Conservation (phyloP, 805 yeast genomes). For the Kluyveromyces lactis region DNA sequence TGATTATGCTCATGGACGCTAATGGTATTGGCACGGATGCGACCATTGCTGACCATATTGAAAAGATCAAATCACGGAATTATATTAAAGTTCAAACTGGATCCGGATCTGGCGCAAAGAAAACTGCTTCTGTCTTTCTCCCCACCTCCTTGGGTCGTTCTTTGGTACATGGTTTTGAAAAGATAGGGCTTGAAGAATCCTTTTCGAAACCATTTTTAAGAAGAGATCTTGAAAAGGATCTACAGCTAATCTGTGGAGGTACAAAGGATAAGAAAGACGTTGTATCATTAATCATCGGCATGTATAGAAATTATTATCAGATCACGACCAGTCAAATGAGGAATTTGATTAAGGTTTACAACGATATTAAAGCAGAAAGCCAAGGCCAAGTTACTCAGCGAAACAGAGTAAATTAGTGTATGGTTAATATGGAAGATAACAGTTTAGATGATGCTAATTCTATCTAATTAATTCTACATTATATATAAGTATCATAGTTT, state of each 20-base stretch:
- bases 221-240: slow-evolving; percentile 58
- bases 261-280: slow-evolving; percentile 44
- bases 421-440: neutral
- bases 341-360: slow-evolving; percentile 24
- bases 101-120: neutral
- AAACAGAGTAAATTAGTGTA: slow-evolving; percentile 3
- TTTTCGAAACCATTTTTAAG: slow-evolving; percentile 86
- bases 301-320: slow-evolving; percentile 46
- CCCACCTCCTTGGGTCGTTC: slow-evolving; percentile 86
- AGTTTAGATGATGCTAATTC: neutral
- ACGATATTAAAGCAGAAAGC: slow-evolving; percentile 15
- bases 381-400: neutral
- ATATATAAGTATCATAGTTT: too few species aligned
- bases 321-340: slow-evolving; percentile 22
- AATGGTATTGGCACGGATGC: slow-evolving; percentile 99
- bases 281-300: slow-evolving; percentile 40
- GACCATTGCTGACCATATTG: slow-evolving; percentile 96
- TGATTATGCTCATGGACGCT: slow-evolving; percentile 88
- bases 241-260: slow-evolving; percentile 67
- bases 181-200: slow-evolving; percentile 63
- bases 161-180: slow-evolving; percentile 79
- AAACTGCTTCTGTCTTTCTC: slow-evolving; percentile 30
- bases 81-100: slow-evolving; percentile 46
- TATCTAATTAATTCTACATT: too few species aligned
- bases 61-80: slow-evolving; percentile 59